Percentiles rank a stretch among this genome's conserved stretches.
Conservation (phyloP, 805 yeast genomes). For the Candida glaebosa region DNA sequence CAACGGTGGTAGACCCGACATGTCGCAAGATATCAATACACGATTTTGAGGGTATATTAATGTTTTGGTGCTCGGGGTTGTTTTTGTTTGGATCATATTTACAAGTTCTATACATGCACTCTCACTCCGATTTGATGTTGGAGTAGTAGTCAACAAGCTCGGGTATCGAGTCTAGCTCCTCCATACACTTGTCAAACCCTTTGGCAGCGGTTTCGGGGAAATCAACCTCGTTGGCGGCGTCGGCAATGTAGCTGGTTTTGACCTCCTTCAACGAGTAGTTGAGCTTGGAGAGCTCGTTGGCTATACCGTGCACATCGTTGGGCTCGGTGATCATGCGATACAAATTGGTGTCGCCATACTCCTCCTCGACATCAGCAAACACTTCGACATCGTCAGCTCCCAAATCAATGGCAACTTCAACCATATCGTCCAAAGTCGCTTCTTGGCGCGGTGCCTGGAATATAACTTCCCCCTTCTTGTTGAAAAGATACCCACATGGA, state of each 20-base stretch:
- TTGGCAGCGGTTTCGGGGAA: constrained; percentile 51
- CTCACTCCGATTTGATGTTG: too few species aligned
- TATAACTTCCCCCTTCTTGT: constrained; percentile 69
- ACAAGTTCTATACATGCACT: too few species aligned
- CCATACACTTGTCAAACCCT: constrained; percentile 55
- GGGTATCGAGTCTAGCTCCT: constrained; percentile 67
- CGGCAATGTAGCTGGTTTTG: constrained; percentile 65
- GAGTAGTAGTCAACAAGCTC: constrained; percentile 81
- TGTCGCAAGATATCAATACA: too few species aligned
- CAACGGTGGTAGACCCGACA: too few species aligned
- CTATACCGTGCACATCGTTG: constrained; percentile 55
- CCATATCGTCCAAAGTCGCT: constrained; percentile 56
- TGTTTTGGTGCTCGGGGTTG: background rate
- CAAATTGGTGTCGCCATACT: constrained; percentile 30
- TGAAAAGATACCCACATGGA: constrained; percentile 76
- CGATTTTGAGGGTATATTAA: too few species aligned
- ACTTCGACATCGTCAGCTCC: constrained; percentile 80
- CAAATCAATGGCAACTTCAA: constrained; percentile 72
- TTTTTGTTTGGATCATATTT: background rate
- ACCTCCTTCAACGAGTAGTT: constrained; percentile 65
- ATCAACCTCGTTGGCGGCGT: constrained; percentile 54
- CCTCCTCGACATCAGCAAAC: constrained; percentile 38
- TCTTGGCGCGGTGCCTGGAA: constrained; percentile 38
- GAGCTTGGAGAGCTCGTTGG: constrained; percentile 49
- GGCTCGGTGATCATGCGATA: constrained; percentile 61